These are phyloP conservation scores for Monosporascus sp. DNA, from an alignment of 2,329 filamentous ascomycete species.

Conservation along the genomic window DNA sequence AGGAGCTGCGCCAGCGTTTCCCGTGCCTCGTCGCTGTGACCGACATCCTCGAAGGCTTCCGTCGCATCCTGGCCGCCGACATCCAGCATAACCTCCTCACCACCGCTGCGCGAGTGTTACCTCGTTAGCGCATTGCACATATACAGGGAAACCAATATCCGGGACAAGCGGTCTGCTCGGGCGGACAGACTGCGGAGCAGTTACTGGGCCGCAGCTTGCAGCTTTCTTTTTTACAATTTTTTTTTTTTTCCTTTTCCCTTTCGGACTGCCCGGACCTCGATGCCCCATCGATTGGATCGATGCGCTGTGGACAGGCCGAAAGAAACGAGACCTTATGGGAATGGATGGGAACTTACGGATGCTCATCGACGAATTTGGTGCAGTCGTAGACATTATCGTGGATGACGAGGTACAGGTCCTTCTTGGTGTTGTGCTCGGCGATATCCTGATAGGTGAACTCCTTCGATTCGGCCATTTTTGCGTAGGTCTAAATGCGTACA, in stretches of 20 bases:
- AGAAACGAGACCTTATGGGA: background rate
- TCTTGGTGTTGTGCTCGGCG: constrained; percentile 84
- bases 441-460: constrained; percentile 76
- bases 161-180: background rate
- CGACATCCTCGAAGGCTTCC: constrained; percentile 98
- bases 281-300: no score
- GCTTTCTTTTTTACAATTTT: no score
- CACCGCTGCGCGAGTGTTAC: constrained; percentile 59
- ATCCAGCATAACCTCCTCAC: constrained; percentile 96
- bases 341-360: constrained; percentile 59
- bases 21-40: constrained; percentile 96
- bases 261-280: no score
- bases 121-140: constrained; percentile 19
- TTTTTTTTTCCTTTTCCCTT: no score
- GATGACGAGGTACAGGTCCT: constrained; percentile 85
- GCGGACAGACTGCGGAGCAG: no score
- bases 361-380: constrained; percentile 90
- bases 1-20: constrained; percentile 79
- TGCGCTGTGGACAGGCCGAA: no score
- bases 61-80: constrained; percentile 94
- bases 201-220: background rate
- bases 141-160: background rate
- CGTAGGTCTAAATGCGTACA: background rate
- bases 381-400: constrained; percentile 96
- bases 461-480: constrained; percentile 34